Base-by-base conservation (phyloP, 169 alveolate species). In the Plasmodium adleri region DNA sequence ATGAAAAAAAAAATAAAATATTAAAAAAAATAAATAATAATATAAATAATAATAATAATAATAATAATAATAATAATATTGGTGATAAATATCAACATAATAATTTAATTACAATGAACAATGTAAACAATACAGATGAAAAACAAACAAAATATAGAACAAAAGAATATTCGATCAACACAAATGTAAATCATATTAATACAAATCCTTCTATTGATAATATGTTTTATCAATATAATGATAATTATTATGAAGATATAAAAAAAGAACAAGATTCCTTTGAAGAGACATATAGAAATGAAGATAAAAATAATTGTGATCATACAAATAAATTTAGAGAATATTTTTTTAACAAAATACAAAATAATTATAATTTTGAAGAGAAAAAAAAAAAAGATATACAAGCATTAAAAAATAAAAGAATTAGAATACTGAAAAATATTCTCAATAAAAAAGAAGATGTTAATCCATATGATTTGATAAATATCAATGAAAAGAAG, bases 401-500 rank as follows among this genome's bases (percentile, higher is more conserved):
- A n/a, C 59, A 26, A 26, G 71, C 52, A 72, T 49, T 70, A 52
- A 83, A 83, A 72, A 83, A 83, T 45, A 83, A 70, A 28, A 59
- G 85, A 13, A 56, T 83, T 26, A 54, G 63, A 72, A 22, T 83
- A 12, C 28, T 83, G 74, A 70, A 59, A 63, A 73, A 49, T 26
- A 67, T 83, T 50, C 49, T 83, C 10, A 32, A 32, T n/a, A 66
- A 85, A 58, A 59, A 83, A 10, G 58, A 50, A 52, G 32, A 72
- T 26, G 73, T 54, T 17, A 83, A 83, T 72, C 68, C 73, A 26
- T 83, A 83, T 72, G 74, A 71, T 20, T 39, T 83, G 63, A 39
- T 83, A 49, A 52, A 59, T 20, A 32, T 68, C 12, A 68, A 59
- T 20, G 58, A 50, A 8, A 10, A 6, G 6, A 26, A 20, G 12